phyloP scores from a whole-genome alignment of 2,329 filamentous ascomycete genomes.

The Coleophoma crateriformis region DNA sequence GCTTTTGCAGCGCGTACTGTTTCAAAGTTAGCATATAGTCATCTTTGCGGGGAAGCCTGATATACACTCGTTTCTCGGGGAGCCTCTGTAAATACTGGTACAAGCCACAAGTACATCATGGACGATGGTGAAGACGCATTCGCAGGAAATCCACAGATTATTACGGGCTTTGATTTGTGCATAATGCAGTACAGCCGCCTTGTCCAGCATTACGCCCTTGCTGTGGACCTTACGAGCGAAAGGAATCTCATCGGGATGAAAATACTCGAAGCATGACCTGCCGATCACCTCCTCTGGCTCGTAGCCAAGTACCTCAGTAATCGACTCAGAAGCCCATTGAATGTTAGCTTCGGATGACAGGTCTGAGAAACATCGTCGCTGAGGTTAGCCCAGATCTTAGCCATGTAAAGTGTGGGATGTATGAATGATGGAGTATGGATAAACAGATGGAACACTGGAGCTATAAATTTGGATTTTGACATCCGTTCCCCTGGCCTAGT shows the following conservation, averaged over 20 bases:
- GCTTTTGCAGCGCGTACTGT: slow-evolving; percentile 72
- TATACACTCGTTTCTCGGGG: slow-evolving; percentile 70
- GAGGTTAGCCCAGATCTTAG: too few relatives aligned
- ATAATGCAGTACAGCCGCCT: slow-evolving; percentile 79
- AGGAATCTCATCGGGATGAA: slow-evolving; percentile 75
- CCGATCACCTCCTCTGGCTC: slow-evolving; percentile 69
- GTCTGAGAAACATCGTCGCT: slow-evolving; percentile 41
- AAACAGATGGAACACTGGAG: too few relatives aligned
- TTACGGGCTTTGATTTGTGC: slow-evolving; percentile 63
- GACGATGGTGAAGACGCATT: slow-evolving; percentile 85
- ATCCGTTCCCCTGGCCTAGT: too few relatives aligned
- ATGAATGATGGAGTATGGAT: too few relatives aligned
- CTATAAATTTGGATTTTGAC: too few relatives aligned
- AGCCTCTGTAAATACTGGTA: slow-evolving; percentile 69
- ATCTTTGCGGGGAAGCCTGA: slow-evolving; percentile 11
- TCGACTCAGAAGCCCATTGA: slow-evolving; percentile 77
- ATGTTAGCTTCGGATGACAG: slow-evolving; percentile 71
- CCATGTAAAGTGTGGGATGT: too few relatives aligned
- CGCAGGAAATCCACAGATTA: slow-evolving; percentile 71
- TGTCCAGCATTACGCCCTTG: slow-evolving; percentile 71
- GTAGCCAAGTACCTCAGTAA: slow-evolving; percentile 78
- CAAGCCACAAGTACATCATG: slow-evolving; percentile 84
- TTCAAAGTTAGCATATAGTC: slow-evolving; percentile 2
- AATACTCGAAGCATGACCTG: slow-evolving; percentile 78
- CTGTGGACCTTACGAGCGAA: slow-evolving; percentile 69